Evolutionary conservation across 108 stramenopile genomes (phyloP), one percentile per base, ranked within the genome.

Genomic region (Fragilaria radians): DNA sequence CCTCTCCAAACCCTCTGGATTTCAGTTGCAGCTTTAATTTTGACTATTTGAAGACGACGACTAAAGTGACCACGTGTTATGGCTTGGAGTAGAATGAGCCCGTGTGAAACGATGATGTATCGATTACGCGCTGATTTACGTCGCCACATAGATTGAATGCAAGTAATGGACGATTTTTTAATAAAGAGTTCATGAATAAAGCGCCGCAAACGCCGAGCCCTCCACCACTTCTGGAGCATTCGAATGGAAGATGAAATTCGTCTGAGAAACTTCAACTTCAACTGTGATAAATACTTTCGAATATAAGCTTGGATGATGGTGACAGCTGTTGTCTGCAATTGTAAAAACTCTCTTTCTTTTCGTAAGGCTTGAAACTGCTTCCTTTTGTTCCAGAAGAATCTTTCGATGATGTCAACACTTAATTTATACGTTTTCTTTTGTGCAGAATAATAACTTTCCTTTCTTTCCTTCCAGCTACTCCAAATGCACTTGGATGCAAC

Each of bases 151-250:
- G 67, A 18, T 52, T 82, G 81, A 11, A 82, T 57, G 30, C 14
- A n/a, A 22, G 53, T 67, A 0, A 71, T 74, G 18, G 77, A 54
- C 23, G 57, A 31, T 33, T 26, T 23, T 46, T 50, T 24, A 36
- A 21, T 31, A 9, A 47, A 5, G 5, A 65, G 42, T 17, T 58
- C 48, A 32, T 32, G 31, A 23, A 34, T 28, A 48, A 45, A 27
- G 32, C 49, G 57, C n/a, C 82, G 74, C 22, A 63, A 66, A 36
- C 32, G 48, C 42, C 72, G 78, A 45, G 79, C 78, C 56, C 81
- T 59, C 81, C 81, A 86, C 5, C 74, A 69, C 57, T 79, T 79
- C 53, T 74, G 73, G 46, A 74, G 78, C 61, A 66, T 79, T 2
- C 70, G 34, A 4, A 81, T 71, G 17, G 77, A 57, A 17, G 57